Evolutionary conservation across 805 yeast species (phyloP), one percentile per base, ranked within the genome.

Genomic region (Dipodascus geniculatus): DNA sequence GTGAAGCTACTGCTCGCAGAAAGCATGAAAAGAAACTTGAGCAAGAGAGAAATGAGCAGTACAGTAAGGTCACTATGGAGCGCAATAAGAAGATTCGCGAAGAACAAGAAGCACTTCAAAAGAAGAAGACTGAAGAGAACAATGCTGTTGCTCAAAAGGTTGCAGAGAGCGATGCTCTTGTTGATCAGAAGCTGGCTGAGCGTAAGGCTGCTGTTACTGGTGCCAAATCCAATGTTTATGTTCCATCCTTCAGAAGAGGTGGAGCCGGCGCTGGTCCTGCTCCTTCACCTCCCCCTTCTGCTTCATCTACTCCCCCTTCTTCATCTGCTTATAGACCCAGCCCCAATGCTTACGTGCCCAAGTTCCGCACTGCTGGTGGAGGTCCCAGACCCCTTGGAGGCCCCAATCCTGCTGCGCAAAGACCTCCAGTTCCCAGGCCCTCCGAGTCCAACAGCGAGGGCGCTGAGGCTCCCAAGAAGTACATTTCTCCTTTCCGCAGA

Each of bases 1-100:
- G 75, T 53, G 74, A 76, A 62, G 76, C 70, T 61, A 76, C 66
- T 71, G 79, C 70, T 67, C 78, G 57, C 47, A 63, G 71, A 65
- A 75, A 67, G 71, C 73, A 65, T 49, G 69, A 58, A 60, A 73
- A 51, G 35, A 56, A 65, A 6, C 33, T 35, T 16, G 70, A 74
- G 58, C 63, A 73, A 60, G 67, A 74, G 70, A 67, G 65, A 56
- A 63, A 63, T 48, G 71, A 68, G 53, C 68, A 63, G 24, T 38
- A 38, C 44, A 38, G 44, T 38, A 38, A 38, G 20, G 44, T 17
- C 14, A 38, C 44, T 38, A 71, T 65, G 50, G 64, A 61, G 49
- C 60, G 59, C 54, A 68, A 69, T 42, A 65, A 72, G 28, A 72
- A 70, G 51, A 74, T 65, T 55, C 73, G 70, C 54, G 73, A 71